Evolutionary conservation across 257 asterid genomes (phyloP), one percentile per base, ranked within the genome.

Genomic region (Mentha longifolia): DNA sequence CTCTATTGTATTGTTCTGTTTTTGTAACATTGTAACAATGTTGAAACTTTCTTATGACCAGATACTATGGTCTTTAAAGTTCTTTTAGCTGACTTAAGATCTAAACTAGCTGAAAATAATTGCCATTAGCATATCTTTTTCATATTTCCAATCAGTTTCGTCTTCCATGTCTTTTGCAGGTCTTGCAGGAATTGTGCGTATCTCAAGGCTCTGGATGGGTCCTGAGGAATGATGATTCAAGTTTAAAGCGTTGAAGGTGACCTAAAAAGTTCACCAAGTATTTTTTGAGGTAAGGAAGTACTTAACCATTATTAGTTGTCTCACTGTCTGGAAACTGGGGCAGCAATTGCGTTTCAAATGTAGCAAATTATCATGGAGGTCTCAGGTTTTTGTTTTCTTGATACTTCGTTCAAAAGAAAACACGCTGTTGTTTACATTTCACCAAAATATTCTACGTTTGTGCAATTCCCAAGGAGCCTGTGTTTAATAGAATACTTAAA

Each of bases 171-270:
- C 56, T 57, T 69, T 19, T 85, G 79, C 91, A 92, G 98, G 98
- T 88, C 50, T 22, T 92, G 59, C 71, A 56, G 62, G 97, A 90
- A 72, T 25, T 92, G 22, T 90, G 98, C 62, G 68, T 73, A 70
- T 73, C 90, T 33, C 84, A 92, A 75, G 79, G 78, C 65, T 72
- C 86, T 28, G 86, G 79, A 7, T 92, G 98, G 98, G 73, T 84
- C 70, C 86, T 90, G 71, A 86, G 20, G 77, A 78, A 46, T 5
- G 39, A 35, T 7, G 39, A 35, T 35, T 35, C 39, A 35, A 35
- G 5, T 35, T 5, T 35, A 35, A 35, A 17, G 57, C 13, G 13
- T 50, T 17, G 57, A 50, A n/a, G 25, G 56, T 50, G n/a, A 10
- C 60, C 7, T 54, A 31, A 25, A 55, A 55, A 22, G 35, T 20